phyloP scores from a whole-genome alignment of 1,284 basidiomycete genomes.

The Heterobasidion occidentale region DNA sequence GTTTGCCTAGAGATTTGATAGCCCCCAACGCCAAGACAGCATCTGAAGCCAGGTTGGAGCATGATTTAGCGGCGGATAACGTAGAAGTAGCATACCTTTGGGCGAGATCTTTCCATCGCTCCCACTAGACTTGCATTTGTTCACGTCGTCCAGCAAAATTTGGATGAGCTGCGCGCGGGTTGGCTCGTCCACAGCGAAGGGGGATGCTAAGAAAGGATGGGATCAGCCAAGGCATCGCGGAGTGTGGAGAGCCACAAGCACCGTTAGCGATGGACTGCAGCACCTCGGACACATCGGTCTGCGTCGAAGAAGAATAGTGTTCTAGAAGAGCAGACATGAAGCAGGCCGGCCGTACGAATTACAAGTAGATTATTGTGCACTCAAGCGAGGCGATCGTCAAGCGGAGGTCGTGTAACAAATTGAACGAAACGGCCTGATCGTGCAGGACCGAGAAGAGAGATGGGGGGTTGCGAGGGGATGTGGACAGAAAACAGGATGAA shows the following conservation, averaged over 20 bases:
- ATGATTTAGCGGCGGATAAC: background rate
- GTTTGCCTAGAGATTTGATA: slow-evolving; percentile 70
- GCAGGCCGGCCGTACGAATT: background rate
- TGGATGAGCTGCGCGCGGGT: slow-evolving; percentile 44
- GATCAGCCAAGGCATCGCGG: background rate
- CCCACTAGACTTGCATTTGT: slow-evolving; percentile 24
- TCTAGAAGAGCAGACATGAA: slow-evolving; percentile 23
- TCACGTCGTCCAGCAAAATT: slow-evolving; percentile 54
- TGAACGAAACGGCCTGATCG: no score
- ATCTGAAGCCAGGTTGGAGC: slow-evolving; percentile 26
- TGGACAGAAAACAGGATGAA: background rate
- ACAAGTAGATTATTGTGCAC: no score
- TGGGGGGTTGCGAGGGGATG: no score
- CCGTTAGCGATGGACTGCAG: slow-evolving; percentile 42
- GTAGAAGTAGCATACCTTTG: slow-evolving; percentile 36
- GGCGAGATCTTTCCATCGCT: slow-evolving; percentile 10
- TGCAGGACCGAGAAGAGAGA: no score
- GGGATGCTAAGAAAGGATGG: slow-evolving; percentile 23
- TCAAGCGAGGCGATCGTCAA: no score
- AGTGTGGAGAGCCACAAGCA: slow-evolving; percentile 14
- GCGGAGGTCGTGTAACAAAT: no score
- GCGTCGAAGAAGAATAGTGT: slow-evolving; percentile 35
- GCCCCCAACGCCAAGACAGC: slow-evolving; percentile 57
- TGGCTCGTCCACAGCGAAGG: slow-evolving; percentile 34
- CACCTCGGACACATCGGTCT: slow-evolving; percentile 34